Percentiles rank a stretch among this genome's conserved stretches.
Conservation (phyloP, 2,329 filamentous ascomycete species). For the Pseudogymnoascus sp. region DNA sequence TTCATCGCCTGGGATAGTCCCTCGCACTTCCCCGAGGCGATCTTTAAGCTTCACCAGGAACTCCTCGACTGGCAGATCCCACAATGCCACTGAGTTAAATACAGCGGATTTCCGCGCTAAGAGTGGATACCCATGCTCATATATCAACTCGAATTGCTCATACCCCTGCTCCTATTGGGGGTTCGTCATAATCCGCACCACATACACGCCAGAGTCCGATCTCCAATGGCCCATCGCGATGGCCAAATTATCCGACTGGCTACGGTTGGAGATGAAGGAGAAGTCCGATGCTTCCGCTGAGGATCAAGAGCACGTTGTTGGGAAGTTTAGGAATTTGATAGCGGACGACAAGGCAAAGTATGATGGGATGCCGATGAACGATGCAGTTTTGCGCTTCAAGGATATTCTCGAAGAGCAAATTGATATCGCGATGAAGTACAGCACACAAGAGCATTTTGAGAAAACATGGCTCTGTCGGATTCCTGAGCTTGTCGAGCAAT, state of each 20-base stretch:
- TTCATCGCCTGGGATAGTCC: not conserved
- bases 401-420: not conserved
- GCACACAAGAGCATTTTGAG: not conserved
- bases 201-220: not conserved
- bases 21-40: not conserved
- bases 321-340: not conserved
- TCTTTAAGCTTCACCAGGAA: not conserved
- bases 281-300: not conserved
- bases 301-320: not conserved
- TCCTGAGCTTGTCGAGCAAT: not conserved
- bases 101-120: too few species aligned
- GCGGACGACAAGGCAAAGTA: not conserved
- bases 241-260: not conserved
- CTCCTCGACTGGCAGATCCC: not conserved
- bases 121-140: too few species aligned
- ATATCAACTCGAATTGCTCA: too few species aligned
- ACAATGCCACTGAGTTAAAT: not conserved
- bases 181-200: not conserved
- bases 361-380: not conserved
- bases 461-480: not conserved
- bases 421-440: not conserved
- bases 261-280: not conserved
- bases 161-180: not conserved
- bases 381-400: not conserved
- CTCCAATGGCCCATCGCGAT: not conserved